Percentiles rank a stretch among this genome's conserved stretches.
Conservation (phyloP, 306 rosid genomes). For the Prunus armeniaca region DNA sequence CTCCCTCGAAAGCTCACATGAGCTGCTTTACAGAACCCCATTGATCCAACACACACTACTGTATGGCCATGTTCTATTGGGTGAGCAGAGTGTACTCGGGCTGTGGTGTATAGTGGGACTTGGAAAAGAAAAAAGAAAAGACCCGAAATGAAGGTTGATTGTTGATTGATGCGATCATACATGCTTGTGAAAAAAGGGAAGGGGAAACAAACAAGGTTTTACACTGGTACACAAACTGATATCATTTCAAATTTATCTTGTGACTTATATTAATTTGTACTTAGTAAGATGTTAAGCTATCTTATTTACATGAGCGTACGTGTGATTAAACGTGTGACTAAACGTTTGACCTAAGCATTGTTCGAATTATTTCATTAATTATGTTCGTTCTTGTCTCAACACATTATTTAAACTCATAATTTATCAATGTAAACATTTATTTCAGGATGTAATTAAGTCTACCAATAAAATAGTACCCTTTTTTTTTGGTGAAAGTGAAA, state of each 20-base stretch:
- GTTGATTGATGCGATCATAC: conserved; percentile 6
- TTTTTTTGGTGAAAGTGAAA: too few relatives aligned
- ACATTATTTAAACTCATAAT: too few relatives aligned
- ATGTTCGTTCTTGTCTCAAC: too few relatives aligned
- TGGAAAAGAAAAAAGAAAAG: conserved; percentile 3
- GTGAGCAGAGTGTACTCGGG: neutral
- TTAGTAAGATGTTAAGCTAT: neutral
- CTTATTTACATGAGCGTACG: too few relatives aligned
- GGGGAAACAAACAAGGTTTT: neutral
- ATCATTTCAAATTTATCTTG: neutral
- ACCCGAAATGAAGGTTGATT: neutral
- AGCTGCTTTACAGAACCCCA: conserved; percentile 10
- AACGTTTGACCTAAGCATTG: too few relatives aligned
- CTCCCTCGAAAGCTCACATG: neutral
- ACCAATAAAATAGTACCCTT: too few relatives aligned
- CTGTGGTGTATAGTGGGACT: neutral
- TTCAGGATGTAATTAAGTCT: too few relatives aligned
- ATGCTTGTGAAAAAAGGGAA: neutral
- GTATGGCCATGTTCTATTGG: neutral
- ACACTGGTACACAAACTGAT: neutral
- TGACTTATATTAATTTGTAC: neutral
- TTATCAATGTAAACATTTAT: too few relatives aligned
- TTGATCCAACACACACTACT: neutral
- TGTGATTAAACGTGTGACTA: too few relatives aligned
- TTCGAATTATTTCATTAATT: too few relatives aligned